phyloP scores from a whole-genome alignment of 1,139 yeast species.

The Sugiyamaella grinbergsii region DNA sequence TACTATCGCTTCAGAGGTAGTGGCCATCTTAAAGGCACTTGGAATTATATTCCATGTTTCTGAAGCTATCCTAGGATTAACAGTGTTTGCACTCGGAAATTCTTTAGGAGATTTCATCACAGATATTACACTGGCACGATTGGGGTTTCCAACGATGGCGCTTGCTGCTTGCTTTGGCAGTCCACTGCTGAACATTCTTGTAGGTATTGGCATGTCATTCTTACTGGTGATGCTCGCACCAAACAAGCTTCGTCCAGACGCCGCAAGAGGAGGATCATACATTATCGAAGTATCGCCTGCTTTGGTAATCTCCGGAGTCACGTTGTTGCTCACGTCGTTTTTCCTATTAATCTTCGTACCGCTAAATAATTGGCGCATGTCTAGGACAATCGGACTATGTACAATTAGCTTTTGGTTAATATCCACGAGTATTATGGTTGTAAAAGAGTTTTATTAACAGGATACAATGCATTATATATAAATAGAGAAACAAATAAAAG shows the following conservation, averaged over 20 bases:
- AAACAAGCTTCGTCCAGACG: conserved; percentile 27
- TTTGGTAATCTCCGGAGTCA: conserved; percentile 53
- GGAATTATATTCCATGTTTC: conserved; percentile 64
- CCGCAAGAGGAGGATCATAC: conserved; percentile 25
- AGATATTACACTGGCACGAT: conserved; percentile 75
- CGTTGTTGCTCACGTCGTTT: conserved; percentile 56
- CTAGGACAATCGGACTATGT: conserved; percentile 55
- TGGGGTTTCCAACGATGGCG: conserved; percentile 93
- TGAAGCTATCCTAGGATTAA: conserved; percentile 79
- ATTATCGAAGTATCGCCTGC: conserved; percentile 51
- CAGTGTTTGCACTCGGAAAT: conserved; percentile 90
- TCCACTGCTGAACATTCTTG: conserved; percentile 65
- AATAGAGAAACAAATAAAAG: not conserved
- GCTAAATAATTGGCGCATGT: conserved; percentile 64
- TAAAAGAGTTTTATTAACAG: conserved; percentile 33
- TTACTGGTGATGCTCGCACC: conserved; percentile 49
- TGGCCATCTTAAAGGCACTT: conserved; percentile 63
- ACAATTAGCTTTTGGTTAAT: conserved; percentile 60
- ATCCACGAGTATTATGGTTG: conserved; percentile 41
- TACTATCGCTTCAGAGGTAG: conserved; percentile 73
- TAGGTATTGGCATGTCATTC: conserved; percentile 71
- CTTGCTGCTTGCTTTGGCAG: conserved; percentile 95
- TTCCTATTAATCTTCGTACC: conserved; percentile 61
- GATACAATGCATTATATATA: not conserved
- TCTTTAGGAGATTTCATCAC: conserved; percentile 89